These are phyloP conservation scores for Hypoxylon fuscum DNA, from an alignment of 495 filamentous ascomycete species.

Conservation along the genomic window DNA sequence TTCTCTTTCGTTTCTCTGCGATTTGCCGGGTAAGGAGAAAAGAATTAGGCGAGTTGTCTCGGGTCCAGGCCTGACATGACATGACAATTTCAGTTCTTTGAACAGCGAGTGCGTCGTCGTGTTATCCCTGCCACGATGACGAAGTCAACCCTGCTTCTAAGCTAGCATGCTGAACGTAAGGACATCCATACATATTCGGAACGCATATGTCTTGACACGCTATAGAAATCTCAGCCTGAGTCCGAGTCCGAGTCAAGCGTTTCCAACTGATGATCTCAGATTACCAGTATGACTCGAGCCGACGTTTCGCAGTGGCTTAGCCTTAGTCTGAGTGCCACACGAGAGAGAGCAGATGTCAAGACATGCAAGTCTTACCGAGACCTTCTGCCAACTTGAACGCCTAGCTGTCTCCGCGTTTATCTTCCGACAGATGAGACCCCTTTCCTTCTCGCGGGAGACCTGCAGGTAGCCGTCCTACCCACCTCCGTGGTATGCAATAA, in stretches of 20 bases:
- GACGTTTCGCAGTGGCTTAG: conserved; percentile 24
- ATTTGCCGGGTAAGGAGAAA: conserved; percentile 35
- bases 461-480: conserved; percentile 34
- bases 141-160: conserved; percentile 4
- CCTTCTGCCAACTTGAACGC: neutral
- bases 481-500: conserved; percentile 35
- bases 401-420: conserved; percentile 35
- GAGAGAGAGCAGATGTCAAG: conserved; percentile 5
- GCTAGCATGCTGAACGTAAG: neutral
- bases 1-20: conserved; percentile 9
- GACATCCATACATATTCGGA: neutral
- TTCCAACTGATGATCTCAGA: conserved; percentile 11
- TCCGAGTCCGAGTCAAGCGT: neutral
- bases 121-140: conserved; percentile 24
- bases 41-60: conserved; percentile 47
- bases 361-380: conserved; percentile 42
- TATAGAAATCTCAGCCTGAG: conserved; percentile 9
- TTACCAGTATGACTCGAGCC: conserved; percentile 21
- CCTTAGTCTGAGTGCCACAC: conserved; percentile 21
- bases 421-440: conserved; percentile 33
- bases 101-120: neutral
- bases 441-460: conserved; percentile 14
- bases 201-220: neutral
- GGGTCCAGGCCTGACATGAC: conserved; percentile 38
- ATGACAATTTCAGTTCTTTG: conserved; percentile 20